Conservation (phyloP, 495 filamentous ascomycete genomes). For the Trypethelium eluteriae region DNA sequence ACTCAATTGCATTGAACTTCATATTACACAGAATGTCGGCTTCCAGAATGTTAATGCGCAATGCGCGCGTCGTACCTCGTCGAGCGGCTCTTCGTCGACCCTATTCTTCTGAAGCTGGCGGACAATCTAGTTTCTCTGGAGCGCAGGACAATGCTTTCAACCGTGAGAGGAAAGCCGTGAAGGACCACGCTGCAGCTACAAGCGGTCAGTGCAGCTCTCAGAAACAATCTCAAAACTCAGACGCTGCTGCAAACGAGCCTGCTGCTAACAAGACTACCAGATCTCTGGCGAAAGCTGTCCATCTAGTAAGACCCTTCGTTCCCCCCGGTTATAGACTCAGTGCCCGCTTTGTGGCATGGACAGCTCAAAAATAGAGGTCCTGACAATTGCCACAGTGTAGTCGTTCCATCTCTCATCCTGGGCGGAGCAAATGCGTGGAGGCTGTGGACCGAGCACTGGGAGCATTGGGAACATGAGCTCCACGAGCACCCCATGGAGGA, state of each 20-base stretch:
- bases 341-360: not conserved
- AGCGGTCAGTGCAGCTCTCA: slow-evolving; percentile 47
- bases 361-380: not conserved
- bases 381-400: slow-evolving; percentile 43
- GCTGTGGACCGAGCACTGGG: slow-evolving; percentile 92
- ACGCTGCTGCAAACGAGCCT: not conserved
- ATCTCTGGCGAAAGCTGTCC: slow-evolving; percentile 87
- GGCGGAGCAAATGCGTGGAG: slow-evolving; percentile 72
- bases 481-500: slow-evolving; percentile 85
- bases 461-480: slow-evolving; percentile 91
- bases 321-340: not conserved
- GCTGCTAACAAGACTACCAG: slow-evolving; percentile 42
- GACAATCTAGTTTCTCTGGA: slow-evolving; percentile 15
- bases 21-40: not conserved
- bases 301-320: slow-evolving; percentile 60
- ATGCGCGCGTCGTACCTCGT: not conserved
- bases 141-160: slow-evolving; percentile 72
- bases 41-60: not conserved
- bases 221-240: slow-evolving; percentile 24
- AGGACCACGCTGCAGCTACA: slow-evolving; percentile 74
- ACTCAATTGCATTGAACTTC: not conserved
- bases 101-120: not conserved
- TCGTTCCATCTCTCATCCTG: slow-evolving; percentile 61
- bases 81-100: not conserved
- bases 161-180: slow-evolving; percentile 72